These are phyloP conservation scores for Herpetomonas muscarum DNA, from an alignment of 208 protist species.

Conservation along the genomic window DNA sequence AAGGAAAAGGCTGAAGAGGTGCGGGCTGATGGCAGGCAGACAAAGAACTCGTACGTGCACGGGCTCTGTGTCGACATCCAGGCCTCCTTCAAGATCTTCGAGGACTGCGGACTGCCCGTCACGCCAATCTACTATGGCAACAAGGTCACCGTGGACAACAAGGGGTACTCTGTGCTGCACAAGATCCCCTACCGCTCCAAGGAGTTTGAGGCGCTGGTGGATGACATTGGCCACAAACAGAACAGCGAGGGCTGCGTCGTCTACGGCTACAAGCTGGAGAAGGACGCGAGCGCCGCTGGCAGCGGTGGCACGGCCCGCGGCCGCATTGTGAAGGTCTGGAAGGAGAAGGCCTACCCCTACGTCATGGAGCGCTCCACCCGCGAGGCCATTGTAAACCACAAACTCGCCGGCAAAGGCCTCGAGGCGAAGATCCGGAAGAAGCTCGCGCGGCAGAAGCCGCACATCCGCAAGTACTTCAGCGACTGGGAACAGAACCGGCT, in stretches of 20 bases:
- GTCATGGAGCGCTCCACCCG: slow-evolving; percentile 52
- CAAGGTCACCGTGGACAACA: background rate
- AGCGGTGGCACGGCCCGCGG: slow-evolving; percentile 1
- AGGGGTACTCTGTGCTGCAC: slow-evolving; percentile 22
- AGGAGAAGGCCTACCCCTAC: slow-evolving; percentile 44
- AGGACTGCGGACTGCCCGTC: background rate
- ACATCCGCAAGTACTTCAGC: slow-evolving; percentile 32
- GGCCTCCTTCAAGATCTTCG: background rate
- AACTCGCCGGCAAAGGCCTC: slow-evolving; percentile 29
- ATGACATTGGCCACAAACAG: slow-evolving; percentile 23
- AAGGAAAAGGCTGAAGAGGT: background rate
- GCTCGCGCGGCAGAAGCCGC: slow-evolving; percentile 20
- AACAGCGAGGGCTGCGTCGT: slow-evolving; percentile 58
- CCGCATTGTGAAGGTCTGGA: slow-evolving; percentile 44
- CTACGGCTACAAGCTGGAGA: slow-evolving; percentile 30
- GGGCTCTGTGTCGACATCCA: slow-evolving; percentile 17
- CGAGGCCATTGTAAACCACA: slow-evolving; percentile 50
- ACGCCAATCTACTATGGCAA: slow-evolving; percentile 6
- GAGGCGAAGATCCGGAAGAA: slow-evolving; percentile 29
- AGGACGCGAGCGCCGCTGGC: background rate
- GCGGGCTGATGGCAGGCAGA: background rate
- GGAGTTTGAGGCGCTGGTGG: slow-evolving; percentile 24
- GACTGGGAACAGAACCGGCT: slow-evolving; percentile 50
- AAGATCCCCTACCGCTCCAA: slow-evolving; percentile 9
- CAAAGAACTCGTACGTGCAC: slow-evolving; percentile 6